phyloP scores from a whole-genome alignment of 257 asterid genomes.

The Capsicum baccatum region DNA sequence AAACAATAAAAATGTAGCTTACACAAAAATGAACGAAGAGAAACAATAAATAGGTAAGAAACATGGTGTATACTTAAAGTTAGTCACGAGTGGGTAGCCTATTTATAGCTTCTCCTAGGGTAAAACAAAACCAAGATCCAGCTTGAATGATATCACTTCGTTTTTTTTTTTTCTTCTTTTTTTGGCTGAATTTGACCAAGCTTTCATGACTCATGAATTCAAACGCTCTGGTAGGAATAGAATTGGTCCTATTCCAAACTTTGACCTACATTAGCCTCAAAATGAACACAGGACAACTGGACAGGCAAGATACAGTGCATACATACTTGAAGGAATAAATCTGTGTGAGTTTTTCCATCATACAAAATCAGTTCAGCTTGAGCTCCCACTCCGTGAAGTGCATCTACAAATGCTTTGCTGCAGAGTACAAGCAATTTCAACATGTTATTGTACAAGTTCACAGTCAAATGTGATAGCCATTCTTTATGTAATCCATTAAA shows the following conservation, averaged over 20 bases:
- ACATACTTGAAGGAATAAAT: conserved; percentile 85
- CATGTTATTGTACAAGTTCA: background rate
- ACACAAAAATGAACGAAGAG: background rate
- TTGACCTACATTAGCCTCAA: background rate
- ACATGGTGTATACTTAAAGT: background rate
- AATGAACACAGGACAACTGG: background rate
- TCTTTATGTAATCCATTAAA: background rate
- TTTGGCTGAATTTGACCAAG: background rate
- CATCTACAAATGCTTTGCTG: conserved; percentile 71
- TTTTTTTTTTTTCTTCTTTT: background rate
- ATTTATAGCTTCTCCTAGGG: background rate
- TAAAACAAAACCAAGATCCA: background rate
- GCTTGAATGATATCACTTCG: background rate
- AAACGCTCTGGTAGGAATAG: background rate
- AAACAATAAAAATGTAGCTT: background rate
- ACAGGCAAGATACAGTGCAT: background rate
- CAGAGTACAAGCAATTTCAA: conserved; percentile 27
- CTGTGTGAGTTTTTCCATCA: conserved; percentile 91
- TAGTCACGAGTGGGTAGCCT: background rate
- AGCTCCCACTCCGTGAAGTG: conserved; percentile 70
- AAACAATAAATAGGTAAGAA: background rate
- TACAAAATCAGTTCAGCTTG: conserved; percentile 70
- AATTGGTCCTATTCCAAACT: background rate
- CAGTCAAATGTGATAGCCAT: background rate
- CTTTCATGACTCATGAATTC: background rate